Evolutionary conservation across 1,139 yeast species (phyloP).

Genomic region (Saccharomyces hybrid): DNA sequence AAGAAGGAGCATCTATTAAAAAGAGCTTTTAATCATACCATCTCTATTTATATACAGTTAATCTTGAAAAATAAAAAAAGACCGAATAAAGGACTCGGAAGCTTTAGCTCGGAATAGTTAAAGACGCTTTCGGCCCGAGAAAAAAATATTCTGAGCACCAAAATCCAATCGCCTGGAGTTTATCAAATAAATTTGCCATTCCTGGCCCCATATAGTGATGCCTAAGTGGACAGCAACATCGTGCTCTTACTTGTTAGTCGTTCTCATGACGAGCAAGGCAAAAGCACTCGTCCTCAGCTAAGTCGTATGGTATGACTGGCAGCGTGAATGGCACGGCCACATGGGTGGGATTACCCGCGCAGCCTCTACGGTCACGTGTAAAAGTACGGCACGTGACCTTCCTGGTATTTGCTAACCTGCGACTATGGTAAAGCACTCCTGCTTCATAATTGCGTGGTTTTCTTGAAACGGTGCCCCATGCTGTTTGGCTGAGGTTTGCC

Average conservation of each 20-base stretch:
- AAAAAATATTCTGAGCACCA: background rate
- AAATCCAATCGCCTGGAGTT: background rate
- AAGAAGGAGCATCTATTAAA: background rate
- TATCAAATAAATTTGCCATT: background rate
- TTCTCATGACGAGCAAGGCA: background rate
- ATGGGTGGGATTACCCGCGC: background rate
- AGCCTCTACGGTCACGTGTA: background rate
- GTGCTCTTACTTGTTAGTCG: background rate
- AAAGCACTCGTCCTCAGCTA: background rate
- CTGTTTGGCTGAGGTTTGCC: slow-evolving; percentile 57
- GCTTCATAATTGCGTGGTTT: slow-evolving; percentile 42
- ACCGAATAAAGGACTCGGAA: background rate
- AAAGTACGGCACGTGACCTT: background rate
- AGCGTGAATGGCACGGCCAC: background rate
- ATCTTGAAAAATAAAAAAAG: background rate
- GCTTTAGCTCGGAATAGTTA: background rate
- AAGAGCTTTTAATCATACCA: background rate
- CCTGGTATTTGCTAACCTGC: background rate
- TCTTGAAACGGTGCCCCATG: slow-evolving; percentile 48
- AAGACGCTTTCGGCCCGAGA: background rate
- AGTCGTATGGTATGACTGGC: background rate
- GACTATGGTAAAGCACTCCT: slow-evolving; percentile 43
- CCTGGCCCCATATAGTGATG: background rate
- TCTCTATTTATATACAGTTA: background rate
- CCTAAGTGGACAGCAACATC: no score